Percentiles rank a stretch among this genome's conserved stretches.
Evolutionary conservation across 805 yeast genomes (phyloP).

Genomic region (Saccharomycopsis fodiens): DNA sequence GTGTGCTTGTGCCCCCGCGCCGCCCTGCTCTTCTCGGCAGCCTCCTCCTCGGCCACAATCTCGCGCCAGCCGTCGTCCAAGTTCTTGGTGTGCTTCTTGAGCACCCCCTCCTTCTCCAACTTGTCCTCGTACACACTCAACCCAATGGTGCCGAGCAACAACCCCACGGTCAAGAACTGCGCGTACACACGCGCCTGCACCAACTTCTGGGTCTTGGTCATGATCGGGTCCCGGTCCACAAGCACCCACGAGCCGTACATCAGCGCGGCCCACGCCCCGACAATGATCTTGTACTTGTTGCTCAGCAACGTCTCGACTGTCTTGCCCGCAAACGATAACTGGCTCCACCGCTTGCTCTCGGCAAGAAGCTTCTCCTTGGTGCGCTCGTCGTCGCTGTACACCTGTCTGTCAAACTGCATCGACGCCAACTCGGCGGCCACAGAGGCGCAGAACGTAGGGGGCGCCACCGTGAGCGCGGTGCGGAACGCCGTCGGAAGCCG

Average conservation of each 20-base stretch:
- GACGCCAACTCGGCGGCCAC: slow-evolving; percentile 70
- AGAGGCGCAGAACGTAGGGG: slow-evolving; percentile 55
- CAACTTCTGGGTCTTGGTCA: slow-evolving; percentile 72
- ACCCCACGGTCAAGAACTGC: slow-evolving; percentile 68
- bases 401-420: slow-evolving; percentile 50
- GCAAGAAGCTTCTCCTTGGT: slow-evolving; percentile 33
- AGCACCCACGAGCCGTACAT: slow-evolving; percentile 71
- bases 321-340: slow-evolving; percentile 42
- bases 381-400: slow-evolving; percentile 42
- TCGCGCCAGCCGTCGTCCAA: slow-evolving; percentile 40
- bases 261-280: slow-evolving; percentile 74
- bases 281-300: slow-evolving; percentile 60
- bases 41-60: slow-evolving; percentile 37
- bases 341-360: slow-evolving; percentile 45
- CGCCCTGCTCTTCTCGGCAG: slow-evolving; percentile 20
- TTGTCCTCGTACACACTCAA: slow-evolving; percentile 58
- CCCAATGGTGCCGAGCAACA: slow-evolving; percentile 63
- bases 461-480: slow-evolving; percentile 61
- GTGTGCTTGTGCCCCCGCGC: too few species aligned
- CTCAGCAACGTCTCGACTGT: slow-evolving; percentile 39
- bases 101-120: slow-evolving; percentile 29
- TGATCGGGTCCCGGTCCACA: slow-evolving; percentile 65
- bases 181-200: slow-evolving; percentile 91
- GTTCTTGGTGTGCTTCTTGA: slow-evolving; percentile 27
- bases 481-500: slow-evolving; percentile 47